phyloP scores from a whole-genome alignment of 2,329 filamentous ascomycete genomes.

The Fusarium pseudograminearum region DNA sequence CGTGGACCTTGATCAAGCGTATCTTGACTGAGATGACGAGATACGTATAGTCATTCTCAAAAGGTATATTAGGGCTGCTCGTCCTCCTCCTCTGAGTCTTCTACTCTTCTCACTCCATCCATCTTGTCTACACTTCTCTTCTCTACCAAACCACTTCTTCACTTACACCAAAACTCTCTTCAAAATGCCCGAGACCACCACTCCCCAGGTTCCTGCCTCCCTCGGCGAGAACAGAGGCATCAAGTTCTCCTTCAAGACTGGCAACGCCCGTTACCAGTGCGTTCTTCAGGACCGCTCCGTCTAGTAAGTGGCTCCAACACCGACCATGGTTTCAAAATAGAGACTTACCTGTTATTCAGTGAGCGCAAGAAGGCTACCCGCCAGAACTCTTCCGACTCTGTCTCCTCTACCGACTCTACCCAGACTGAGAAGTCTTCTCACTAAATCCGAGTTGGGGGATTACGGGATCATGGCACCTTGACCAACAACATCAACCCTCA shows the following conservation, averaged over 20 bases:
- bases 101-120: slow-evolving; percentile 1
- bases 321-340: not conserved
- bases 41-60: slow-evolving; percentile 44
- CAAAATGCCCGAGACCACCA: slow-evolving; percentile 41
- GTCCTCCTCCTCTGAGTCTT: not conserved
- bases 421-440: slow-evolving; percentile 43
- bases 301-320: slow-evolving; percentile 54
- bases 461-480: slow-evolving; percentile 13
- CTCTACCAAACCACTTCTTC: not conserved
- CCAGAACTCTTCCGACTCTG: slow-evolving; percentile 53
- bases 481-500: slow-evolving; percentile 5
- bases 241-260: slow-evolving; percentile 62
- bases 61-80: slow-evolving; percentile 45
- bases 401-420: slow-evolving; percentile 49
- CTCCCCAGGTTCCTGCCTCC: slow-evolving; percentile 37
- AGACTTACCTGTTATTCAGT: slow-evolving; percentile 47
- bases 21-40: slow-evolving; percentile 32
- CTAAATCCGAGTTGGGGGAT: slow-evolving; percentile 16
- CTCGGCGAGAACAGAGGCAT: slow-evolving; percentile 57
- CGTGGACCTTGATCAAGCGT: slow-evolving; percentile 35
- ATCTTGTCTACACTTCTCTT: slow-evolving; percentile 1
- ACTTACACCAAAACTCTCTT: slow-evolving; percentile 23
- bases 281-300: slow-evolving; percentile 58
- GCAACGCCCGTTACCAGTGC: slow-evolving; percentile 55
- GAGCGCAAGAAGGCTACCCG: slow-evolving; percentile 57